Base-by-base conservation (phyloP, 2,329 filamentous ascomycete species). In the Dactylellina sp. region DNA sequence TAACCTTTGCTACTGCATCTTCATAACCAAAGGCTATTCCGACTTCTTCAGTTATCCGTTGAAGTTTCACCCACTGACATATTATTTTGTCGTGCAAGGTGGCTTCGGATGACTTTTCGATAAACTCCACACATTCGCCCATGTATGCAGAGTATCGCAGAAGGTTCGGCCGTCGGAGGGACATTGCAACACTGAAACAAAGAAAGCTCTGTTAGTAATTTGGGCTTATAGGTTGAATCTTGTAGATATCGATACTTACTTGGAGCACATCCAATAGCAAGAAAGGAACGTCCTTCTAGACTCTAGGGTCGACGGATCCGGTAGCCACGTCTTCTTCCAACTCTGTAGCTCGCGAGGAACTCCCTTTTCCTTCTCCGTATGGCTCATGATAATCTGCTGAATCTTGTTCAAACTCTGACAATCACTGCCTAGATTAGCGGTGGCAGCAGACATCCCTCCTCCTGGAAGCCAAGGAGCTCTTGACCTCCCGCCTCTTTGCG, bases 1-100 rank as follows among this genome's bases (percentile, higher is more conserved):
- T 83, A 7, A 87, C 82, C 59, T 81, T 83, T 4, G 83, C 81
- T 0, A 82, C 83, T 4, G 84, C 81, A 75, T 86, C 84, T 70
- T 86, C 84, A 84, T 87, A 86, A 46, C 83, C 83, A 75, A 88
- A 88, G 47, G 85, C 83, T 18, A 83, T 81, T 1, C 84, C 84
- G 37, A 87, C 84, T 75, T 87, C 84, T 76, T 88, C 86, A 37
- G 84, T 85, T 75, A 88, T 84, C 52, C 82, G 81, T 50, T 83
- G 81, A 44, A 83, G 79, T 20, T 80, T 80, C 0, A 82, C 80
- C 82, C 81, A 84, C 42, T 82, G 81, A 18, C 81, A 82, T 12
- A 85, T 77, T 1, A 77, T 74, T 39, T 79, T 80, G 75, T 84
- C 83, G n/a, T 81, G 79, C 7, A 80, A 78, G 12, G 79, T 76